Evolutionary conservation across 2,329 filamentous ascomycete species (phyloP), one percentile per base, ranked within the genome.

Genomic region (Ceratocystis diversiconidia): DNA sequence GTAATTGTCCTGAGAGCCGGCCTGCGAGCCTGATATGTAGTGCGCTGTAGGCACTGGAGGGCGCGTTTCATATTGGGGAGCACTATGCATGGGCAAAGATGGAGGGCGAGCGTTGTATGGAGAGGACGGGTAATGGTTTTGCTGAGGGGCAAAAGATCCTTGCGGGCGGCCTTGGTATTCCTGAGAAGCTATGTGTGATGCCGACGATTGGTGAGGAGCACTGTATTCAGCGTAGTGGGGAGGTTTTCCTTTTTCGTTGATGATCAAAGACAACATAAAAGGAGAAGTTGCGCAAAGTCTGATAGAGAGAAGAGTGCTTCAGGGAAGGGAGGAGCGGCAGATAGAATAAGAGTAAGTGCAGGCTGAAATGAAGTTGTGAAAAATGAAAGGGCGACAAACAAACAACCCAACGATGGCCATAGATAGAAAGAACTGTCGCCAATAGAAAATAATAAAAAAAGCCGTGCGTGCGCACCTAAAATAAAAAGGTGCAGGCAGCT

Each of bases 191-290:
- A 76, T 73, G 55, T 77, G 76, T 57, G 75, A 74, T 17, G 80
- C 80, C 4, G 81, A 61, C 1, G 57, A 65, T 41, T 25, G 22
- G 30, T 52, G 63, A 61, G 75, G 73, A 68, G 78, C 77, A 69
- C 71, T 72, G 68, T 80, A 83, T 61, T 84, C 82, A 72, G 78
- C 78, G 71, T 82, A 82, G 67, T 79, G 79, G 19, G 62, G 63
- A 2, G 62, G 68, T n/a, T 69, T 69, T 57, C 43, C 32, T 48
- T 69, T 52, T 64, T 22, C 17, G 50, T 64, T 41, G 62, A 19
- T 25, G 32, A 19, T 52, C 12, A 52, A 25, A 32, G 43, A 50
- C 61, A 28, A 12, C 28, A n/a, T 12, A 52, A 50, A 50, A 48
- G 50, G 17, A 28, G 19, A 41, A 43, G 41, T 25, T 61, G 59